Evolutionary conservation across 2,329 filamentous ascomycete species (phyloP).

Genomic region (Aureobasidium pullulans): DNA sequence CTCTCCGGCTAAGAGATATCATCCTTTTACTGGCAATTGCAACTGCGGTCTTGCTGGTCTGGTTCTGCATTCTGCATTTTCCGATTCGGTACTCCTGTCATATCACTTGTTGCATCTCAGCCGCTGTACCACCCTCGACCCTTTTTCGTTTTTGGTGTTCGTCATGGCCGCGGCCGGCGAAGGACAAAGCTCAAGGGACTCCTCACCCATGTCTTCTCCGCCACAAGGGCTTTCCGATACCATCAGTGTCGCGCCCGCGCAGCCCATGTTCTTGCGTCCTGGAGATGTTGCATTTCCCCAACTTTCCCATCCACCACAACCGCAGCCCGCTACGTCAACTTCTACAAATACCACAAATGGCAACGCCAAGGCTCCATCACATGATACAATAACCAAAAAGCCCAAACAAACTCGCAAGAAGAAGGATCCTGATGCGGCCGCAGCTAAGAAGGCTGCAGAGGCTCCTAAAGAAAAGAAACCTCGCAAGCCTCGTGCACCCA

Average conservation of each 20-base stretch:
- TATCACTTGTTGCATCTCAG: not conserved
- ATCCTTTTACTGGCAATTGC: not conserved
- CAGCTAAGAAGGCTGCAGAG: constrained; percentile 29
- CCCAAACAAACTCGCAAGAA: constrained; percentile 34
- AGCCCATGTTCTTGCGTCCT: constrained; percentile 15
- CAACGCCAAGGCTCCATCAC: constrained; percentile 26
- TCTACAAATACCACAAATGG: constrained; percentile 29
- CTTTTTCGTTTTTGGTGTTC: constrained; percentile 11
- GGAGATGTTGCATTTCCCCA: constrained; percentile 16
- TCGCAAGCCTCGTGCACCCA: constrained; percentile 36
- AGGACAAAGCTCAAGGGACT: constrained; percentile 11
- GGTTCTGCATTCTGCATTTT: not conserved
- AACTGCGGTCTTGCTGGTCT: not conserved
- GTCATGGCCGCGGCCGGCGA: constrained; percentile 11
- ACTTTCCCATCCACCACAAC: constrained; percentile 10
- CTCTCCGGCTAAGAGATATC: not conserved
- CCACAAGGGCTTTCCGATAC: constrained; percentile 18
- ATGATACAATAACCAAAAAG: constrained; percentile 24
- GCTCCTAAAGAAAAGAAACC: constrained; percentile 37
- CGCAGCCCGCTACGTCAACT: constrained; percentile 21
- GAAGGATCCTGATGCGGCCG: constrained; percentile 29
- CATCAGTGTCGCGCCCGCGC: constrained; percentile 21
- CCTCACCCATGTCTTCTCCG: constrained; percentile 17
- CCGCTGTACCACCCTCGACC: not conserved
- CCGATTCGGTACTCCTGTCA: not conserved